Evolutionary conservation across 2,329 filamentous ascomycete genomes (phyloP).

Genomic region (Aspergillus aculeatinus): DNA sequence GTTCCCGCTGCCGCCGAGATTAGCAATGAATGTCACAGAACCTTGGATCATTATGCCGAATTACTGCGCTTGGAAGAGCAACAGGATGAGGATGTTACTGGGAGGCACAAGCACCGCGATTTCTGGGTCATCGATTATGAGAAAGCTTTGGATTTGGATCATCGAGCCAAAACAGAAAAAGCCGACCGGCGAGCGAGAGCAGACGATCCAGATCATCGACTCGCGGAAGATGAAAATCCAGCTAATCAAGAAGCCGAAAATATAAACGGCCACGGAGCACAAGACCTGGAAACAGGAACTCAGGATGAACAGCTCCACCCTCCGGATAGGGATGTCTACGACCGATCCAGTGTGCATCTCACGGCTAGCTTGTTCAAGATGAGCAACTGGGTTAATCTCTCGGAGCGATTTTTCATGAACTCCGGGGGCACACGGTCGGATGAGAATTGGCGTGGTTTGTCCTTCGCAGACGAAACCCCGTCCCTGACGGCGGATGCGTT

Average conservation of each 20-base stretch:
- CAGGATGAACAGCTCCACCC: slow-evolving; percentile 23
- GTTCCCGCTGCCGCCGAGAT: slow-evolving; percentile 73
- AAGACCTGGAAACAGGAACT: slow-evolving; percentile 13
- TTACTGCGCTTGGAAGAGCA: slow-evolving; percentile 65
- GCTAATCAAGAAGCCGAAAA: not conserved
- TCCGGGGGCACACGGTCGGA: slow-evolving; percentile 53
- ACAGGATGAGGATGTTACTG: slow-evolving; percentile 58
- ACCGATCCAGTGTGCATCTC: slow-evolving; percentile 39
- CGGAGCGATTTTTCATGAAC: slow-evolving; percentile 75
- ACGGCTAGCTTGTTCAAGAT: slow-evolving; percentile 60
- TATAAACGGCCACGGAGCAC: not conserved
- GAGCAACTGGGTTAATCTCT: slow-evolving; percentile 62
- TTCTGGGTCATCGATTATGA: slow-evolving; percentile 63
- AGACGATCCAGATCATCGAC: not conserved
- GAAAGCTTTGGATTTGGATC: slow-evolving; percentile 33
- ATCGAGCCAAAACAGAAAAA: not conserved
- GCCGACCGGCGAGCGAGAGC: not conserved
- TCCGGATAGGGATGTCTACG: slow-evolving; percentile 27
- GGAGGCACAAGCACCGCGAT: slow-evolving; percentile 60
- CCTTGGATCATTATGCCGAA: slow-evolving; percentile 69
- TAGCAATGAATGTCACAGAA: slow-evolving; percentile 61
- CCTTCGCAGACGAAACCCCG: slow-evolving; percentile 56
- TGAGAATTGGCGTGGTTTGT: slow-evolving; percentile 66
- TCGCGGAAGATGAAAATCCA: not conserved
- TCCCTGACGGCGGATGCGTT: slow-evolving; percentile 73